Evolutionary conservation across 2,329 filamentous ascomycete genomes (phyloP), one percentile per base, ranked within the genome.

Genomic region (Nigrograna mackinnonii): DNA sequence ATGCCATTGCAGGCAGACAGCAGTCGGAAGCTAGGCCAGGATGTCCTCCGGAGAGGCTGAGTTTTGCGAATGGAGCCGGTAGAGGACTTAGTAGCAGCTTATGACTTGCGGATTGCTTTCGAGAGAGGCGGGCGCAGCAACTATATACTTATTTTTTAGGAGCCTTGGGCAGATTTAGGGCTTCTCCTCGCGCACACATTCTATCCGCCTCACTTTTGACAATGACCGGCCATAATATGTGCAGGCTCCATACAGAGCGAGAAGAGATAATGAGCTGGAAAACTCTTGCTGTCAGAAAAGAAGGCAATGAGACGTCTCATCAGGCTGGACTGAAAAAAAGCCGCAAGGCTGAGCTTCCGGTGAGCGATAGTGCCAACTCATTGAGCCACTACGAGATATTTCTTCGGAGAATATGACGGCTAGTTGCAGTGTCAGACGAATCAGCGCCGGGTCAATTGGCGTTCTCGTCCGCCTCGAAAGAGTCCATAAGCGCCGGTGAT

Each of bases 121-220:
- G 34, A n/a, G n/a, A n/a, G n/a, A n/a, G n/a, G 34, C 19, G 24
- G 24, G 24, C 24, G 44, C 44, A 44, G 47, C 44, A 47, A 26
- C 22, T 47, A 43, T 37, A 42, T 41, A 44, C 21, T 34, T 35
- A 22, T 5, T n/a, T 9, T 14, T 2, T 12, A 38, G 17, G 22
- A 30, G 43, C 47, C 30, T 42, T 20, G 21, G 24, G 17, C 30
- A 39, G 16, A 26, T 24, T 19, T 18, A 35, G 17, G 19, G 22
- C 12, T 39, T 44, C 22, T 50, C 52, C 41, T 55, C 60, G 24
- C n/a, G n/a, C 9, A n/a, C 24, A 28, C 24, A 28, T 9, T 28
- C 9, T 28, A 28, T 28, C n/a, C 24, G 24, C 24, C 24, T 28
- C 24, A 28, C 24, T 28, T 28, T 28, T 28, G 24, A n/a, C 9